Conservation (phyloP, 108 stramenopile species). For the Aurantiochytrium sp. region DNA sequence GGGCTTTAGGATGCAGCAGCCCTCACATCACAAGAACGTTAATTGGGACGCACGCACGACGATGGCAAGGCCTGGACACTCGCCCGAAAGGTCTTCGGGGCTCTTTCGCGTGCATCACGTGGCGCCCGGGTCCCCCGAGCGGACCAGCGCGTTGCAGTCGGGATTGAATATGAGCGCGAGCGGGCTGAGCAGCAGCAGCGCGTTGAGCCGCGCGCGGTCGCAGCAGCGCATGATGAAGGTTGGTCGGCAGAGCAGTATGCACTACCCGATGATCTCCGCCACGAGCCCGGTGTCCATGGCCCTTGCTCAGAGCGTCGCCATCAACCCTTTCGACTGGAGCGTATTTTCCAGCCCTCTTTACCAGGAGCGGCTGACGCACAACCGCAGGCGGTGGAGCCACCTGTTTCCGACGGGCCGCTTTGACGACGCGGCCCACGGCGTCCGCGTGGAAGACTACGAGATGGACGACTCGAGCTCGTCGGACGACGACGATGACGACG, state of each 20-base stretch:
- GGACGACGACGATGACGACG: slow-evolving; percentile 3
- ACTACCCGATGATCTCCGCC: not conserved
- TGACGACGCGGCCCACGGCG: not conserved
- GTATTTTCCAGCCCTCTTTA: slow-evolving; percentile 71
- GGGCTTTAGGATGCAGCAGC: not conserved
- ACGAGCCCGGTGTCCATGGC: not conserved
- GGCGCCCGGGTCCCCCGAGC: not conserved
- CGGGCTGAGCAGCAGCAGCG: no score
- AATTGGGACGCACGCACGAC: no score
- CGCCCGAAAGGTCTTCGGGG: no score
- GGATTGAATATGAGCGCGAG: no score
- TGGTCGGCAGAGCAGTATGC: not conserved
- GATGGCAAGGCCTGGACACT: no score
- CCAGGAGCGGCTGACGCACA: slow-evolving; percentile 81
- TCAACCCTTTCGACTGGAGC: slow-evolving; percentile 58
- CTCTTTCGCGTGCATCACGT: no score
- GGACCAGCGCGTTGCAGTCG: not conserved
- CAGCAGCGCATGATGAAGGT: not conserved
- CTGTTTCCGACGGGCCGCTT: slow-evolving; percentile 80
- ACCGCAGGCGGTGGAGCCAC: slow-evolving; percentile 92
- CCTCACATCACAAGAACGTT: no score
- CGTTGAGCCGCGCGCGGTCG: not conserved
- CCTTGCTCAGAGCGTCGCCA: not conserved
- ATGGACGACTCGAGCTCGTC: slow-evolving; percentile 35
- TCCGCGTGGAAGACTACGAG: slow-evolving; percentile 32